A percentile compares a stretch with the other conserved stretches of the same genome.
Evolutionary conservation across 202 grass and related monocot genomes (phyloP).

Genomic region (Setaria italica): DNA sequence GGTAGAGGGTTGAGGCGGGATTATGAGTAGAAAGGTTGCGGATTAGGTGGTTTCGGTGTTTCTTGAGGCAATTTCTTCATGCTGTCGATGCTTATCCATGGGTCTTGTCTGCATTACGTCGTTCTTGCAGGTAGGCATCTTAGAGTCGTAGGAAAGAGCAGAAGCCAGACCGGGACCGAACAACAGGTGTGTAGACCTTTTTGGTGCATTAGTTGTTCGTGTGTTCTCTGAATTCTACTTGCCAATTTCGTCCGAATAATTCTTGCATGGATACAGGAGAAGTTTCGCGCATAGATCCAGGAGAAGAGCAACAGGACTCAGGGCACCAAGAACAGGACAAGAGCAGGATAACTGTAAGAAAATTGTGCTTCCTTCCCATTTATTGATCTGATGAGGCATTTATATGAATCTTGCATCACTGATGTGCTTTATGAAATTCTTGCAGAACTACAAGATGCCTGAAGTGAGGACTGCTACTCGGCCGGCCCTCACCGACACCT

Average conservation of each 20-base stretch:
- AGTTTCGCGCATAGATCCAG: neutral
- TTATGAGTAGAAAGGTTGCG: neutral
- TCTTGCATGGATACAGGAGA: conserved; percentile 10
- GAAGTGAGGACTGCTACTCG: conserved; percentile 34
- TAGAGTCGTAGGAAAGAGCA: neutral
- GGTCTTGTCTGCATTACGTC: neutral
- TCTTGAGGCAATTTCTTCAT: conserved; percentile 7
- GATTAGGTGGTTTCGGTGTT: neutral
- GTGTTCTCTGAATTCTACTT: neutral
- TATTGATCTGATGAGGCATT: conserved; percentile 13
- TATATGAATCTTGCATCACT: conserved; percentile 19
- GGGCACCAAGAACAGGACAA: conserved; percentile 9
- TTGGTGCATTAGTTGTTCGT: neutral
- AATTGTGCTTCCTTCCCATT: neutral
- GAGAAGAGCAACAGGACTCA: neutral
- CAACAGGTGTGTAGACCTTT: neutral
- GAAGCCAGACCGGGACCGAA: neutral
- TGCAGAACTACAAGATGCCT: conserved; percentile 37
- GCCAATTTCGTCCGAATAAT: neutral
- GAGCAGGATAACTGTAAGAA: conserved; percentile 24
- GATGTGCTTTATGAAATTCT: conserved; percentile 5
- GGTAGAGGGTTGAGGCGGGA: neutral
- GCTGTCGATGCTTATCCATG: neutral
- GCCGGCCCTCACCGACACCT: conserved; percentile 36
- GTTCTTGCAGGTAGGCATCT: conserved; percentile 32